phyloP scores from a whole-genome alignment of 192 early-diverging fungal species.

The Coemansia sp. region DNA sequence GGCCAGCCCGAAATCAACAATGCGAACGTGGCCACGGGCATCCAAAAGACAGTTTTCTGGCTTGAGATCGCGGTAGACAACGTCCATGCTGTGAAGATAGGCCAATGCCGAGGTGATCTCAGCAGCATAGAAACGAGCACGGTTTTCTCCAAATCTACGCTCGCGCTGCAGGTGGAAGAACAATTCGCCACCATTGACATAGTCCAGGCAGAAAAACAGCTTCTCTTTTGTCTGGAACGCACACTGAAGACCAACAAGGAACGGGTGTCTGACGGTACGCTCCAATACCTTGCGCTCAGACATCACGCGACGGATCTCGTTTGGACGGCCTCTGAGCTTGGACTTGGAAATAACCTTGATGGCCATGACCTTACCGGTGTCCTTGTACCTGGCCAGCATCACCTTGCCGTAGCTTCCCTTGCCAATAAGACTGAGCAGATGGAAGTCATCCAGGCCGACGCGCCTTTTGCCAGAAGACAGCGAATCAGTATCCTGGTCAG shows the following conservation, averaged over 20 bases:
- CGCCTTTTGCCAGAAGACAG: slow-evolving; percentile 15
- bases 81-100: too few relatives aligned
- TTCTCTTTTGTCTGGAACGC: slow-evolving; percentile 68
- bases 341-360: slow-evolving; percentile 76
- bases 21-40: slow-evolving; percentile 69
- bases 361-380: slow-evolving; percentile 66
- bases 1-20: slow-evolving; percentile 92
- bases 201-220: slow-evolving; percentile 74
- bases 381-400: slow-evolving; percentile 73
- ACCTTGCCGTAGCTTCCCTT: slow-evolving; percentile 80
- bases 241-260: slow-evolving; percentile 63
- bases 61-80: slow-evolving; percentile 83
- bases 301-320: slow-evolving; percentile 65
- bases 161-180: slow-evolving; percentile 75
- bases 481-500: slow-evolving; percentile 1
- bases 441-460: slow-evolving; percentile 63
- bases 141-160: slow-evolving; percentile 63
- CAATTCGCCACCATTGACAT: slow-evolving; percentile 77
- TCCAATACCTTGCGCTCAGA: slow-evolving; percentile 63
- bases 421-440: slow-evolving; percentile 73
- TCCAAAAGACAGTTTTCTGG: slow-evolving; percentile 89
- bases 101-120: too few relatives aligned
- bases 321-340: slow-evolving; percentile 64
- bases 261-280: slow-evolving; percentile 42
- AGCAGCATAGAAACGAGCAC: slow-evolving; percentile 63